These are phyloP conservation scores for Hydrangea macrophylla DNA, from an alignment of 148 eudicot genomes.

Conservation along the genomic window DNA sequence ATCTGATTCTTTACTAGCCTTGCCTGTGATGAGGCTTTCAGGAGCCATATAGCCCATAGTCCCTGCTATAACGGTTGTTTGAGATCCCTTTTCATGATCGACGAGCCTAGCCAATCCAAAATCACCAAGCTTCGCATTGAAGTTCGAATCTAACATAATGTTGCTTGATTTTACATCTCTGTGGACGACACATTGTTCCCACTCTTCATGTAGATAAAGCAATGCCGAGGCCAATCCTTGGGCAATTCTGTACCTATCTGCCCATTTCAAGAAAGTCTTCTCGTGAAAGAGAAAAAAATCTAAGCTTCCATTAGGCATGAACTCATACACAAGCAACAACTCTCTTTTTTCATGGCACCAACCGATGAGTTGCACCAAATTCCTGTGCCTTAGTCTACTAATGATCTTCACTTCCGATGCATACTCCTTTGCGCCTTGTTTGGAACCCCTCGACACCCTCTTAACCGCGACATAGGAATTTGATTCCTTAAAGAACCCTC, in stretches of 20 bases:
- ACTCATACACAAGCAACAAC: constrained; percentile 28
- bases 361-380: constrained; percentile 35
- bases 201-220: constrained; percentile 32
- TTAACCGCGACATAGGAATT: neutral
- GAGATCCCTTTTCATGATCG: constrained; percentile 22
- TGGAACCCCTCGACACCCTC: neutral
- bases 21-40: constrained; percentile 15
- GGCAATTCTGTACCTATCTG: constrained; percentile 22
- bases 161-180: constrained; percentile 31
- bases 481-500: neutral
- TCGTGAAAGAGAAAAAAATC: constrained; percentile 21
- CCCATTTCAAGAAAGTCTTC: constrained; percentile 22
- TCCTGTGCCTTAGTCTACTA: constrained; percentile 1
- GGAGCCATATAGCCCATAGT: constrained; percentile 35
- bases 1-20: constrained; percentile 28
- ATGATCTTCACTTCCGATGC: neutral
- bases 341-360: constrained; percentile 33
- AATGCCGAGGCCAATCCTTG: constrained; percentile 26
- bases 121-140: constrained; percentile 26
- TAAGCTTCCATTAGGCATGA: constrained; percentile 27
- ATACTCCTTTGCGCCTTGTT: neutral
- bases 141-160: constrained; percentile 28
- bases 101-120: constrained; percentile 30
- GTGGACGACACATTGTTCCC: constrained; percentile 31
- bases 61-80: constrained; percentile 26